Conservation (phyloP, 2,329 filamentous ascomycete species). For the Paraconiothyrium brasiliense region DNA sequence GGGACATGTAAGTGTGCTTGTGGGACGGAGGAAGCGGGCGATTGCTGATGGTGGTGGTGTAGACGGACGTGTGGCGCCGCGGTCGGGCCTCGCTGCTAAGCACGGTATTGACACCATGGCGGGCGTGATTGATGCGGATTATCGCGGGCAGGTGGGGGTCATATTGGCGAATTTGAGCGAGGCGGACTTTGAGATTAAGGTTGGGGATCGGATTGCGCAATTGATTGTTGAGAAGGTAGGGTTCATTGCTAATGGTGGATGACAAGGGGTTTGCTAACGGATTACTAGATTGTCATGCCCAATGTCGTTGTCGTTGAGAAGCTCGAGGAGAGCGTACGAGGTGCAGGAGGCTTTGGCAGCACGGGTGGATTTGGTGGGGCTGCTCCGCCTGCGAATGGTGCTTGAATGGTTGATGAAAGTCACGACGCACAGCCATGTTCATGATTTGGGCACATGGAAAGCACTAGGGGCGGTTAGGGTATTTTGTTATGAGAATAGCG, state of each 20-base stretch:
- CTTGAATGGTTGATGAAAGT: not conserved
- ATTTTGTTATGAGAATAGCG: not conserved
- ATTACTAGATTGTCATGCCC: conserved; percentile 79
- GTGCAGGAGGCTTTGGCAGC: conserved; percentile 71
- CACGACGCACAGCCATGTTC: not conserved
- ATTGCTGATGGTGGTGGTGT: conserved; percentile 15
- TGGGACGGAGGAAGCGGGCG: too few species aligned
- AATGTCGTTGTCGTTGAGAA: conserved; percentile 89
- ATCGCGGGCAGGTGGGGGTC: conserved; percentile 92
- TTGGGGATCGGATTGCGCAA: conserved; percentile 92
- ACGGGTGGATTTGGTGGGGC: conserved; percentile 47
- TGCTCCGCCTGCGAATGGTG: not conserved
- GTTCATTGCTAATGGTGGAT: conserved; percentile 15
- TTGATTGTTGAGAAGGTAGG: conserved; percentile 83
- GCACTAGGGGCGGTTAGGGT: not conserved
- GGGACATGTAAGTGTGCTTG: conserved; percentile 76
- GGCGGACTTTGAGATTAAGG: conserved; percentile 79
- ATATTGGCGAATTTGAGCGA: conserved; percentile 94
- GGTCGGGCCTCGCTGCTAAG: conserved; percentile 90
- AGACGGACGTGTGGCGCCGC: conserved; percentile 91
- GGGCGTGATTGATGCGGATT: conserved; percentile 97
- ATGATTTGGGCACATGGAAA: not conserved
- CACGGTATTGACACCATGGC: conserved; percentile 96
- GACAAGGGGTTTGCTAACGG: conserved; percentile 21
- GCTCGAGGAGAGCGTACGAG: conserved; percentile 88